Percentiles rank a stretch among this genome's conserved stretches.
Conservation (phyloP, 345 rosid genomes). For the Rhizophora mangle region DNA sequence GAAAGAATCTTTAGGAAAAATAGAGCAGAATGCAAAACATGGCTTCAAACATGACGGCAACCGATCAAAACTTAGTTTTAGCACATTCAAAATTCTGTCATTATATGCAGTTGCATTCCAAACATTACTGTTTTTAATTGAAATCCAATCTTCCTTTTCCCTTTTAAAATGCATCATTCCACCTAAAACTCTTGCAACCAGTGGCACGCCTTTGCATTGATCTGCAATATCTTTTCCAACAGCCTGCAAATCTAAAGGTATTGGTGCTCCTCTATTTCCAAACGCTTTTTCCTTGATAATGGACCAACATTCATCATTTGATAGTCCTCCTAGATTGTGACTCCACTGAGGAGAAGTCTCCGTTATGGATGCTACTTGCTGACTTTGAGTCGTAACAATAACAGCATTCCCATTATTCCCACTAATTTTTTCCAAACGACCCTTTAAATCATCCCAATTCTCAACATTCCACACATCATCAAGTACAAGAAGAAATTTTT, state of each 20-base stretch:
- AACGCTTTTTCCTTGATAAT: conserved; percentile 12
- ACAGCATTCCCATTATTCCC: conserved; percentile 2
- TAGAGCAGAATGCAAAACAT: conserved; percentile 16
- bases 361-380: conserved; percentile 5
- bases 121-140: conserved; percentile 5
- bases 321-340: not conserved
- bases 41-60: conserved; percentile 3
- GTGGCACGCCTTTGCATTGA: conserved; percentile 25
- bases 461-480: conserved; percentile 28
- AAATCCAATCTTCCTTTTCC: conserved; percentile 1
- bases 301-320: conserved; percentile 15
- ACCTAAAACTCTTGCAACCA: conserved; percentile 13
- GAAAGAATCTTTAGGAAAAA: not conserved
- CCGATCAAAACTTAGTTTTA: conserved; percentile 15
- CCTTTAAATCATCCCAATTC: conserved; percentile 12
- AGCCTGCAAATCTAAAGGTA: conserved; percentile 1
- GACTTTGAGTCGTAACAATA: conserved; percentile 20
- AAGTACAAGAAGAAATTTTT: conserved; percentile 17
- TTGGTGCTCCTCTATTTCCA: not conserved
- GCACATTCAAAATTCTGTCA: not conserved
- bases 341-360: not conserved
- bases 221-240: conserved; percentile 22
- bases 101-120: not conserved
- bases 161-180: not conserved
- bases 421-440: not conserved